Conservation (phyloP, 2,329 filamentous ascomycete species). For the Pseudocercospora pini-densiflorae region DNA sequence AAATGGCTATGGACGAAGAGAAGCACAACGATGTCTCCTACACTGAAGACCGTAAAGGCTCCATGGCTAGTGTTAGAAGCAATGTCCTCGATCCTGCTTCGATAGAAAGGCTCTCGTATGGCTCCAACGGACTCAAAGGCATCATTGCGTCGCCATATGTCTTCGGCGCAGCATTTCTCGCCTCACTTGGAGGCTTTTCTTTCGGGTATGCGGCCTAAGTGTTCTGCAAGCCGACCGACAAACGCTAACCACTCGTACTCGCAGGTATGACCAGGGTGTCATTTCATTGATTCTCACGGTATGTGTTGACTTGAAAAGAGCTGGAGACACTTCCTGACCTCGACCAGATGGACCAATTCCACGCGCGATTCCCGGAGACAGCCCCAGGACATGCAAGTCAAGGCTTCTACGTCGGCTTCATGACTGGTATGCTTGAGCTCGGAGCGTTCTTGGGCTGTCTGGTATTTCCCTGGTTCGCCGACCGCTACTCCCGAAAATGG, state of each 20-base stretch:
- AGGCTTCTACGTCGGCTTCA: slow-evolving; percentile 44
- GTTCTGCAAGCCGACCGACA: background rate
- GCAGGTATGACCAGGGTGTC: slow-evolving; percentile 36
- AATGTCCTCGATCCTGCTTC: background rate
- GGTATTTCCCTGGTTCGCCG: slow-evolving; percentile 36
- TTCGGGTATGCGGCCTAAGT: slow-evolving; percentile 35
- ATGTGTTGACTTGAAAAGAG: background rate
- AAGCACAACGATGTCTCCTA: background rate
- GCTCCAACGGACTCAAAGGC: background rate
- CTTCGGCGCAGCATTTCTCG: slow-evolving; percentile 25
- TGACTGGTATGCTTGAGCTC: slow-evolving; percentile 48
- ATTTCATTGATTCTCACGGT: slow-evolving; percentile 46
- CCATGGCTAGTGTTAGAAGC: background rate
- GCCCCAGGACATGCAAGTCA: slow-evolving; percentile 23
- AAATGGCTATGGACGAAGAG: background rate
- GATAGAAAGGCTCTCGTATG: background rate
- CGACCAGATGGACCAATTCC: slow-evolving; percentile 46
- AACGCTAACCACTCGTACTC: background rate
- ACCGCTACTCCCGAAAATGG: slow-evolving; percentile 47
- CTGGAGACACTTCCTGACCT: background rate
- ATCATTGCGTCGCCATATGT: slow-evolving; percentile 4
- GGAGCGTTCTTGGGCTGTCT: slow-evolving; percentile 40
- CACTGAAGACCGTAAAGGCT: background rate
- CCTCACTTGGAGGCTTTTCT: slow-evolving; percentile 46
- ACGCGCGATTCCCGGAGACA: slow-evolving; percentile 40